phyloP scores from a whole-genome alignment of 2,329 filamentous ascomycete genomes.

The Phaeophleospora eucalypticola region DNA sequence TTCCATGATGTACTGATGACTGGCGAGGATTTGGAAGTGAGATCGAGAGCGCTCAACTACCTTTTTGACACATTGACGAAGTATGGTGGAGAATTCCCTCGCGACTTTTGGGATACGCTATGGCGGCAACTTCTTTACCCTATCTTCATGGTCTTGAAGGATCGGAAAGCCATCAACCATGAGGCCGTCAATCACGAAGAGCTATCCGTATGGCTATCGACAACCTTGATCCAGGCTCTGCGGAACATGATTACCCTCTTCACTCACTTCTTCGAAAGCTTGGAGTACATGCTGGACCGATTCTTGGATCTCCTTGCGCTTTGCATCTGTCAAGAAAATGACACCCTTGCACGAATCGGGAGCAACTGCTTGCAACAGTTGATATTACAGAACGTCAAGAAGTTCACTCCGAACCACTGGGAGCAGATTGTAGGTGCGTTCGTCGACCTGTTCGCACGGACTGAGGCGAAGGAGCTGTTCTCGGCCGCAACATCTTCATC shows the following conservation, averaged over 20 bases:
- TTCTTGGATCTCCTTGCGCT: conserved; percentile 90
- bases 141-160: conserved; percentile 97
- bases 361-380: conserved; percentile 97
- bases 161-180: conserved; percentile 83
- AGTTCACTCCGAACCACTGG: conserved; percentile 87
- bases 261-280: conserved; percentile 93
- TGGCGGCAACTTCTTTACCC: conserved; percentile 96
- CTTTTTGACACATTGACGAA: conserved; percentile 90
- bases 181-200: conserved; percentile 96
- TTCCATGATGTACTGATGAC: conserved; percentile 99
- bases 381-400: conserved; percentile 91
- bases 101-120: conserved; percentile 96
- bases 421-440: conserved; percentile 91
- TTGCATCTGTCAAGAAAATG: conserved; percentile 98
- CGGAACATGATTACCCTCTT: conserved; percentile 98
- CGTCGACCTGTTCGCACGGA: conserved; percentile 89
- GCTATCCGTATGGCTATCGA: conserved; percentile 95
- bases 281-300: conserved; percentile 98
- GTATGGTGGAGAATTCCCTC: conserved; percentile 85
- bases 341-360: conserved; percentile 94
- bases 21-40: conserved; percentile 93
- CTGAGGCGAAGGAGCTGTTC: conserved; percentile 92
- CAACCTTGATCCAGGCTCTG: conserved; percentile 97
- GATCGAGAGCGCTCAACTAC: conserved; percentile 83
- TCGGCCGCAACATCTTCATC: conserved; percentile 61